Percentiles rank a stretch among this genome's conserved stretches.
Evolutionary conservation across 139 green algal species (phyloP).

Genomic region (Ulvella scutata): DNA sequence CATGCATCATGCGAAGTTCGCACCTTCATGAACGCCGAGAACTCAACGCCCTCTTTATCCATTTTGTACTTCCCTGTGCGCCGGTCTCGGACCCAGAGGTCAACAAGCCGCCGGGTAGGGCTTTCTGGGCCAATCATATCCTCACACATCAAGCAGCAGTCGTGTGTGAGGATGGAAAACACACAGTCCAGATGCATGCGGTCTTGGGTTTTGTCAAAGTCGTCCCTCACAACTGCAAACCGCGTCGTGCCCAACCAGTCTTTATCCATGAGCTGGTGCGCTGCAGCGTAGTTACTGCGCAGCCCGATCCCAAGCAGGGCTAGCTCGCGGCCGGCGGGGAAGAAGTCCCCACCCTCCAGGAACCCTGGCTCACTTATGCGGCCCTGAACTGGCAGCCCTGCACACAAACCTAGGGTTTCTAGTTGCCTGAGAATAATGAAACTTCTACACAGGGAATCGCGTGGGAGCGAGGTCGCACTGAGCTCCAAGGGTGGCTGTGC

Average conservation of each 20-base stretch:
- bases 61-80: slow-evolving; percentile 30
- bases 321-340: slow-evolving; percentile 58
- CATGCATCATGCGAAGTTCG: not conserved
- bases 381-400: slow-evolving; percentile 62
- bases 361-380: slow-evolving; percentile 56
- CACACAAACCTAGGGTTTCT: not conserved
- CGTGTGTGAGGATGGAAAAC: slow-evolving; percentile 69
- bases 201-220: slow-evolving; percentile 83
- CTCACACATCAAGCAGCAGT: slow-evolving; percentile 78
- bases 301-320: slow-evolving; percentile 73
- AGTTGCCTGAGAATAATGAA: too few relatives aligned
- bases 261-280: slow-evolving; percentile 72
- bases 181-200: slow-evolving; percentile 96
- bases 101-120: slow-evolving; percentile 57
- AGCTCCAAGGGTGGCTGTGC: too few relatives aligned
- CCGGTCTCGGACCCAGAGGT: slow-evolving; percentile 34
- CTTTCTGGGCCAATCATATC: slow-evolving; percentile 61
- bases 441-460: too few relatives aligned
- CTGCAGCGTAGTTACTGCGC: slow-evolving; percentile 74
- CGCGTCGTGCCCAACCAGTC: slow-evolving; percentile 67
- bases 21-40: slow-evolving; percentile 52
- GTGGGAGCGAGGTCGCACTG: too few relatives aligned
- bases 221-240: slow-evolving; percentile 76
- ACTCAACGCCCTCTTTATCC: slow-evolving; percentile 56
- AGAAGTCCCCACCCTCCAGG: slow-evolving; percentile 92